Conservation (phyloP, 1,139 yeast species). For the Nematodospora anomalae region DNA sequence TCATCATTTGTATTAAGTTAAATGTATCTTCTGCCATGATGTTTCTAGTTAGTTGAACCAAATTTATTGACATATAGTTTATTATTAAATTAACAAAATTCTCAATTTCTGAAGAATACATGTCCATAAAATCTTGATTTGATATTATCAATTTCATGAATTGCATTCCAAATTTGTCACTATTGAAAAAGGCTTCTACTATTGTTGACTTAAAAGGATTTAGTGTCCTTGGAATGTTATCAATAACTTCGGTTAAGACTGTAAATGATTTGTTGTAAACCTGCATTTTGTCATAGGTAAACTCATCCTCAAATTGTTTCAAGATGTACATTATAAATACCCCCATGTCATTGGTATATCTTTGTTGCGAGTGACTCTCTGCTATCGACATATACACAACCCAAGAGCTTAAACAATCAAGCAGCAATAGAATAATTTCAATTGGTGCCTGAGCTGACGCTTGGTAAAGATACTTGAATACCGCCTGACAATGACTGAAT, state of each 20-base stretch:
- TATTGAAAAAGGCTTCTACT: slow-evolving; percentile 35
- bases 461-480: slow-evolving; percentile 10
- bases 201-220: slow-evolving; percentile 24
- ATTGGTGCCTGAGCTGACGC: slow-evolving; percentile 4
- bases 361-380: slow-evolving; percentile 34
- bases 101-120: slow-evolving; percentile 44
- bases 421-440: slow-evolving; percentile 18
- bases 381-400: slow-evolving; percentile 33
- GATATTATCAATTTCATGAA: slow-evolving; percentile 26
- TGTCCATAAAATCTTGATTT: slow-evolving; percentile 24
- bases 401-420: slow-evolving; percentile 38
- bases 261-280: slow-evolving; percentile 31
- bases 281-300: slow-evolving; percentile 19
- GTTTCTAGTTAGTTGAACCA: slow-evolving; percentile 48
- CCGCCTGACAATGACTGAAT: slow-evolving; percentile 9
- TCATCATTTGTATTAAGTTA: slow-evolving; percentile 47
- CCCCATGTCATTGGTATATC: slow-evolving; percentile 28
- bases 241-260: slow-evolving; percentile 46
- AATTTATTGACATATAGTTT: slow-evolving; percentile 52
- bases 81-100: slow-evolving; percentile 53
- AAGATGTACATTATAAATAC: slow-evolving; percentile 20
- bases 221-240: slow-evolving; percentile 44
- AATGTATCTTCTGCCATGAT: slow-evolving; percentile 40
- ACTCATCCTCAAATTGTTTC: slow-evolving; percentile 19
- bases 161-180: slow-evolving; percentile 36